These are phyloP conservation scores for Aspergillus japonicus DNA, from an alignment of 2,329 filamentous ascomycete genomes.

Conservation along the genomic window DNA sequence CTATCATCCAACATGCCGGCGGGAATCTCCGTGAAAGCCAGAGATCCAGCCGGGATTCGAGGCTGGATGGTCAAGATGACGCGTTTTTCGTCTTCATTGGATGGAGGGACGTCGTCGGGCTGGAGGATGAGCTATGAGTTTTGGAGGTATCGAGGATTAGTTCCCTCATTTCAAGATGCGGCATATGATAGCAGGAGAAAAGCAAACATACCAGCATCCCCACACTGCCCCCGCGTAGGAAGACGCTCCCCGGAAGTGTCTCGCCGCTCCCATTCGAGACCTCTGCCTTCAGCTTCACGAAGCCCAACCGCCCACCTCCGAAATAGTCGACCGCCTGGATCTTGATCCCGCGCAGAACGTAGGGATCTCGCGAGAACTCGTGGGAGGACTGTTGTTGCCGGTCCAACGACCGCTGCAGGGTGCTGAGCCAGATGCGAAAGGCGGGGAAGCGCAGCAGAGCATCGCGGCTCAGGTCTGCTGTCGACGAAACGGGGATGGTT, in stretches of 20 bases:
- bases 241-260: conserved; percentile 56
- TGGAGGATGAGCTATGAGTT: conserved; percentile 53
- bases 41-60: conserved; percentile 55
- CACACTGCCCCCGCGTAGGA: conserved; percentile 59
- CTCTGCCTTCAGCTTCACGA: conserved; percentile 56
- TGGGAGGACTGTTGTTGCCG: conserved; percentile 48
- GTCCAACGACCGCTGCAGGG: conserved; percentile 49
- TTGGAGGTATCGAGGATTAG: neutral
- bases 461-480: conserved; percentile 43
- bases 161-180: neutral
- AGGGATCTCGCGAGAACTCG: conserved; percentile 53
- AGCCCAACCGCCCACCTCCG: conserved; percentile 50
- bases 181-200: neutral
- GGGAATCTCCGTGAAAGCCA: conserved; percentile 57
- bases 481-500: conserved; percentile 43
- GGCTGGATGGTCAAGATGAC: conserved; percentile 58
- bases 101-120: conserved; percentile 47
- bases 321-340: conserved; percentile 58
- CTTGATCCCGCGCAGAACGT: conserved; percentile 52
- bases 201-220: conserved; percentile 50
- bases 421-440: conserved; percentile 56
- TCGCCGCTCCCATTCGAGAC: conserved; percentile 54
- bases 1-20: conserved; percentile 61
- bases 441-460: conserved; percentile 53
- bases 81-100: conserved; percentile 45